A percentile compares a stretch with the other conserved stretches of the same genome.
These are phyloP conservation scores for Miscanthus lutarioriparius DNA, from an alignment of 176 grass and related monocot genomes.

Conservation along the genomic window DNA sequence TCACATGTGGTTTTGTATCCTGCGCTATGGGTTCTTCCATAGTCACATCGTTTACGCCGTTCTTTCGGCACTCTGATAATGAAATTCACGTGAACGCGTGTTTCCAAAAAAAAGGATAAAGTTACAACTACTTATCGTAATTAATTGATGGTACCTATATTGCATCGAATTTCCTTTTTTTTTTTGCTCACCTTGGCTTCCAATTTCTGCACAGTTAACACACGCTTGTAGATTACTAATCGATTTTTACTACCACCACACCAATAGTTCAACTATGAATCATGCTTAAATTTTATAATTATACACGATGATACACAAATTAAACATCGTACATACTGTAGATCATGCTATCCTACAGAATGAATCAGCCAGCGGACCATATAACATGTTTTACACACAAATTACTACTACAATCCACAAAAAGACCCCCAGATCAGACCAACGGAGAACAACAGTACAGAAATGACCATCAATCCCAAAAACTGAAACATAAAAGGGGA, in stretches of 20 bases:
- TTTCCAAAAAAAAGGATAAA: too few relatives aligned
- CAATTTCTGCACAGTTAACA: background rate
- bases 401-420: background rate
- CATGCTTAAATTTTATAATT: background rate
- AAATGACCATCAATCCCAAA: background rate
- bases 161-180: too few relatives aligned
- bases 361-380: background rate
- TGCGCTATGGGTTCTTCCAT: too few relatives aligned
- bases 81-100: too few relatives aligned
- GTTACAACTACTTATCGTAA: too few relatives aligned
- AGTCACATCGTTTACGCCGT: too few relatives aligned
- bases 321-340: background rate
- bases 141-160: too few relatives aligned
- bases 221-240: background rate
- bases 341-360: background rate
- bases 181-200: background rate
- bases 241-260: background rate
- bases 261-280: background rate
- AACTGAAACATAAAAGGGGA: background rate
- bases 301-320: background rate
- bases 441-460: background rate
- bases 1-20: too few relatives aligned
- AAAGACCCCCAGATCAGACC: background rate
- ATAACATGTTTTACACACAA: slow-evolving; percentile 17
- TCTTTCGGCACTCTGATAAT: too few relatives aligned